Percentiles rank a stretch among this genome's conserved stretches.
Conservation (phyloP, 306 rosid genomes). For the Dryas drummondii region DNA sequence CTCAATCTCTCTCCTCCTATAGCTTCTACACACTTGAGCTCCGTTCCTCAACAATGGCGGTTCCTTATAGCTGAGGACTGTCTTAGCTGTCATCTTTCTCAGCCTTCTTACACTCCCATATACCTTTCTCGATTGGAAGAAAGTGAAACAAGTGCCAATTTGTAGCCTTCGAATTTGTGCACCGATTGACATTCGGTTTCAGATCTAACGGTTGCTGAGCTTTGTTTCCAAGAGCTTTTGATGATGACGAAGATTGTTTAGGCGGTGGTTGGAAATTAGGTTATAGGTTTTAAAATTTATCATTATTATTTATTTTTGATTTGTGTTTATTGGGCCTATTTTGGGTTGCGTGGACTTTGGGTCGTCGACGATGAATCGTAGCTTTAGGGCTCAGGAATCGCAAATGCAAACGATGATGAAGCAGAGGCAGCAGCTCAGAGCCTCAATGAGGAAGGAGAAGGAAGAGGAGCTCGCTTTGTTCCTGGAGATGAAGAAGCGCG, state of each 20-base stretch:
- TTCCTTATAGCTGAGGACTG: constrained; percentile 16
- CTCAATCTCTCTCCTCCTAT: constrained; percentile 26
- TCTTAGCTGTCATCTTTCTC: constrained; percentile 11
- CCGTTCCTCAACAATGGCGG: constrained; percentile 32
- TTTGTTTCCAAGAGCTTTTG: constrained; percentile 23
- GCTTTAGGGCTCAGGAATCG: constrained; percentile 80
- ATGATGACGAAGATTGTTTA: background rate
- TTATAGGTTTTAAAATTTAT: constrained; percentile 17
- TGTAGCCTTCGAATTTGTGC: constrained; percentile 9
- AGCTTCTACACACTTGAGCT: constrained; percentile 17
- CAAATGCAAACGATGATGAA: constrained; percentile 61
- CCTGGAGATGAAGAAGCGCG: constrained; percentile 86
- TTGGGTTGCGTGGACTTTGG: constrained; percentile 29
- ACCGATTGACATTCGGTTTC: constrained; percentile 13
- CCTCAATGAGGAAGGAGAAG: constrained; percentile 58
- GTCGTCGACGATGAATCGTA: constrained; percentile 69
- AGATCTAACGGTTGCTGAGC: constrained; percentile 37
- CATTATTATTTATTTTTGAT: constrained; percentile 14
- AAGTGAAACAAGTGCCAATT: background rate
- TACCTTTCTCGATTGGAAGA: background rate
- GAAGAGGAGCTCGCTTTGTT: constrained; percentile 89
- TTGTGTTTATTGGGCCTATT: constrained; percentile 18
- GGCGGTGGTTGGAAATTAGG: constrained; percentile 32
- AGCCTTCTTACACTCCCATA: background rate
- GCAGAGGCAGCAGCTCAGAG: constrained; percentile 64